These are phyloP conservation scores for Yarrowia keelungensis DNA, from an alignment of 805 yeast species.

Conservation along the genomic window DNA sequence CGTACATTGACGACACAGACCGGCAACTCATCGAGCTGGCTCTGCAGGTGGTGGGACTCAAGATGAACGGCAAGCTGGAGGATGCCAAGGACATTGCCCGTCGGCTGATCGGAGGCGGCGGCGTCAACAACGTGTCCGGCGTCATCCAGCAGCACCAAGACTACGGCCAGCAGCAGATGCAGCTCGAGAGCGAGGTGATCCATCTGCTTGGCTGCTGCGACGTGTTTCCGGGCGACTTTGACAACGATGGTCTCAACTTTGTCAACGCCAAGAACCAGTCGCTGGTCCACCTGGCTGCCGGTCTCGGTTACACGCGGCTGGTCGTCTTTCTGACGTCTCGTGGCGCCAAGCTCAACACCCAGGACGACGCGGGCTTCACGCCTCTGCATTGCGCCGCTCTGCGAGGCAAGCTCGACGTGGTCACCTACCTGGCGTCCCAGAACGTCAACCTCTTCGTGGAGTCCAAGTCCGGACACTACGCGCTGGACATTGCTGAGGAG, in stretches of 20 bases:
- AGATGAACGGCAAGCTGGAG: slow-evolving; percentile 94
- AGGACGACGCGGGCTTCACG: slow-evolving; percentile 81
- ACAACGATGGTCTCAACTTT: slow-evolving; percentile 74
- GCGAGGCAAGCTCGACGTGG: slow-evolving; percentile 72
- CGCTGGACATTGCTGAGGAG: slow-evolving; percentile 44
- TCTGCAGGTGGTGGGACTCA: slow-evolving; percentile 92
- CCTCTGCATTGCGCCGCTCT: slow-evolving; percentile 89
- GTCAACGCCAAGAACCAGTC: slow-evolving; percentile 87
- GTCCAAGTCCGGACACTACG: slow-evolving; percentile 57
- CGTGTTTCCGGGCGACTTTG: slow-evolving; percentile 45
- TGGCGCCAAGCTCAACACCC: slow-evolving; percentile 64
- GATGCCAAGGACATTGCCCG: slow-evolving; percentile 94
- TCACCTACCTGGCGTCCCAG: slow-evolving; percentile 65
- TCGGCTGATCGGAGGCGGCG: slow-evolving; percentile 74
- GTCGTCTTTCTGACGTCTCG: slow-evolving; percentile 67
- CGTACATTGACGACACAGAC: slow-evolving; percentile 95
- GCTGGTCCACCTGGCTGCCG: slow-evolving; percentile 81
- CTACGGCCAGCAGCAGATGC: slow-evolving; percentile 44
- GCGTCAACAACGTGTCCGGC: slow-evolving; percentile 6
- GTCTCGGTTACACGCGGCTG: slow-evolving; percentile 72
- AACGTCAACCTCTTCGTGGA: slow-evolving; percentile 64
- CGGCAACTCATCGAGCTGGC: slow-evolving; percentile 94
- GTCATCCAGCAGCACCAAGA: slow-evolving; percentile 2
- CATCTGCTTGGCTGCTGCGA: slow-evolving; percentile 30
- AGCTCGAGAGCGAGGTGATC: slow-evolving; percentile 42